Base-by-base conservation (phyloP, 306 rosid genomes). In the Cicer cuneatum region DNA sequence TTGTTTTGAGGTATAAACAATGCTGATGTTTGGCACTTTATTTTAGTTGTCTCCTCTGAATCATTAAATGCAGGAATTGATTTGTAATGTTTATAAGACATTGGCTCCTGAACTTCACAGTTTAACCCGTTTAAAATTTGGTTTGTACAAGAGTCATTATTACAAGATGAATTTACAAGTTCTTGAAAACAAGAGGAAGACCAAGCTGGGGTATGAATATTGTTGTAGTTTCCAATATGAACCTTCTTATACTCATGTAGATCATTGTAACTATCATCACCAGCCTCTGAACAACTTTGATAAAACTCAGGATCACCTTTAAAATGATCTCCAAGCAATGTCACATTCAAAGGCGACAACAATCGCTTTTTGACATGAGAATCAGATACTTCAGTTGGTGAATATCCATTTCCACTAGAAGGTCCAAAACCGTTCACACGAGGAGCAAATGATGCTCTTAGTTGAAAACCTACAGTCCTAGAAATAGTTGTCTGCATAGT, bases 401-500 rank as follows among this genome's bases (percentile, higher is more conserved):
- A 72, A 80, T 69, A 76, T 69, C 70, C 81, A 63, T 64, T 66
- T 76, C 74, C 86, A 71, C 78, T 5, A 29, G 35, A 29, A 29
- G 35, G 4, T 29, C 35, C 79, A 71, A 63, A 61, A 39, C 52
- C 81, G 73, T 81, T 65, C 72, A 59, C 70, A 59, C 64, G n/a
- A 73, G 90, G 47, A 75, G 52, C 39, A 12, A 80, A 78, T 52
- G 81, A 78, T 52, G 81, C 33, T 73, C 72, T 83, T 64, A 88
- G 65, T 76, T 87, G 83, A 83, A 92, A 92, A 74, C 93, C 93
- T 38, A 88, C 68, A 58, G 85, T 85, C 75, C 89, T 86, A 69
- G 87, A 83, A 84, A 76, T 74, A 75, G 88, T 77, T 42, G 75
- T 72, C 66, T 83, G 90, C 70, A 66, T 43, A 33, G 61, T 76